Evolutionary conservation across 495 filamentous ascomycete genomes (phyloP).

Genomic region (Diplogelasinospora grovesii): DNA sequence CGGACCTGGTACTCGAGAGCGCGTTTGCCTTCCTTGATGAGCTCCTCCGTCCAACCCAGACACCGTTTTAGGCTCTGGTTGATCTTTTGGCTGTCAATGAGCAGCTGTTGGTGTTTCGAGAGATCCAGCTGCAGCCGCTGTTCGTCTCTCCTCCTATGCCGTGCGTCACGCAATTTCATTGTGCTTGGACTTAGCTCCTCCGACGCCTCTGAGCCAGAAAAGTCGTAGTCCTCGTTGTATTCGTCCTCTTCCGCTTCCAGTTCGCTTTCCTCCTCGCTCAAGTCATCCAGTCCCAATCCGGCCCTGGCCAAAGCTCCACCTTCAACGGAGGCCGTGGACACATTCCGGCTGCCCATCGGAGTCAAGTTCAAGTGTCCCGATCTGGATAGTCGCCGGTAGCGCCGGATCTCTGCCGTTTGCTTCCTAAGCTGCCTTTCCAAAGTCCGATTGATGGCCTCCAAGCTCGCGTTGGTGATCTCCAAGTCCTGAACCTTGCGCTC

Average conservation of each 20-base stretch:
- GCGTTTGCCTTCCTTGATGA: constrained; percentile 81
- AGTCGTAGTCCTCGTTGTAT: constrained; percentile 29
- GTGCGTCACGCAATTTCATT: constrained; percentile 36
- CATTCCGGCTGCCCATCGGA: constrained; percentile 19
- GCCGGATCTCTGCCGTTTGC: constrained; percentile 79
- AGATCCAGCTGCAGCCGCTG: constrained; percentile 75
- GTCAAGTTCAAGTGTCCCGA: constrained; percentile 59
- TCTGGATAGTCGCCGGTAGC: constrained; percentile 74
- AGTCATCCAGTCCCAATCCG: constrained; percentile 38
- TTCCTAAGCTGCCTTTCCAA: constrained; percentile 87
- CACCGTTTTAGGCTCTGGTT: constrained; percentile 90
- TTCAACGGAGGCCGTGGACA: constrained; percentile 23
- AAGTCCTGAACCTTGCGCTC: constrained; percentile 95
- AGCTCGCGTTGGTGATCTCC: constrained; percentile 95
- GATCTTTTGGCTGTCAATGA: constrained; percentile 84
- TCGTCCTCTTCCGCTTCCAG: constrained; percentile 28
- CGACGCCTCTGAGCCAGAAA: constrained; percentile 36
- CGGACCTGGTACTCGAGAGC: constrained; percentile 76
- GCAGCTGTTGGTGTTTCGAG: constrained; percentile 76
- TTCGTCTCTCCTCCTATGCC: constrained; percentile 58
- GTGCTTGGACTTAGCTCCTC: constrained; percentile 41
- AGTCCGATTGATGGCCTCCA: constrained; percentile 93
- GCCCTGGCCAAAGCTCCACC: constrained; percentile 22
- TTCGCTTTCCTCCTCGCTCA: constrained; percentile 44
- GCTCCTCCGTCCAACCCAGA: constrained; percentile 74